These are phyloP conservation scores for Yamadazyma sp. DNA, from an alignment of 1,139 yeast genomes.

Conservation along the genomic window DNA sequence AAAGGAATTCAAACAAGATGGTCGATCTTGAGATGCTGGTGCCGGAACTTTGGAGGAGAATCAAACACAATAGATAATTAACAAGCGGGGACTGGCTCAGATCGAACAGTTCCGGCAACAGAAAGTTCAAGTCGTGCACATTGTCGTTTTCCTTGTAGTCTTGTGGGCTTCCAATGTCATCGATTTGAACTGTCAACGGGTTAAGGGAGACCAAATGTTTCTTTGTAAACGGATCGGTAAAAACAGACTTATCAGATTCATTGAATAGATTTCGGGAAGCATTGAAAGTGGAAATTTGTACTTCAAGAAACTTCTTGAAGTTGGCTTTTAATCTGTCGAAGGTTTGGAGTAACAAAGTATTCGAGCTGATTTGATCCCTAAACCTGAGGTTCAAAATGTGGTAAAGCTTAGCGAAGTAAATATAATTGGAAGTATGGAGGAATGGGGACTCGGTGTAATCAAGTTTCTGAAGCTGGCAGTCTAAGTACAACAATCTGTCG, in stretches of 20 bases:
- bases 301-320: conserved; percentile 25
- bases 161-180: conserved; percentile 6
- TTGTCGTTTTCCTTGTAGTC: conserved; percentile 5
- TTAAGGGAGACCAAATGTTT: conserved; percentile 9
- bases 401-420: conserved; percentile 37
- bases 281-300: conserved; percentile 24
- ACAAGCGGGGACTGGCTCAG: conserved; percentile 27
- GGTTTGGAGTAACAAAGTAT: conserved; percentile 18
- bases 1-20: conserved; percentile 24
- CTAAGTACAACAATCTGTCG: conserved; percentile 15
- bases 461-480: conserved; percentile 13
- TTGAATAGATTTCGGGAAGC: conserved; percentile 11
- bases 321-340: conserved; percentile 24
- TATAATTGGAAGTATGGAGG: conserved; percentile 29
- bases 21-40: conserved; percentile 17
- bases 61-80: conserved; percentile 34
- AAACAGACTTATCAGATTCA: conserved; percentile 21
- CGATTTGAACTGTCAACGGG: conserved; percentile 8
- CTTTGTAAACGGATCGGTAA: conserved; percentile 9
- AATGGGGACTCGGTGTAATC: conserved; percentile 11
- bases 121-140: neutral
- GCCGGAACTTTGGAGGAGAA: conserved; percentile 24
- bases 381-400: conserved; percentile 31
- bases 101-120: conserved; percentile 5
- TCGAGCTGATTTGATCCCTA: conserved; percentile 19